Evolutionary conservation across 2,329 filamentous ascomycete genomes (phyloP).

Genomic region (Cladosporium oxysporum): DNA sequence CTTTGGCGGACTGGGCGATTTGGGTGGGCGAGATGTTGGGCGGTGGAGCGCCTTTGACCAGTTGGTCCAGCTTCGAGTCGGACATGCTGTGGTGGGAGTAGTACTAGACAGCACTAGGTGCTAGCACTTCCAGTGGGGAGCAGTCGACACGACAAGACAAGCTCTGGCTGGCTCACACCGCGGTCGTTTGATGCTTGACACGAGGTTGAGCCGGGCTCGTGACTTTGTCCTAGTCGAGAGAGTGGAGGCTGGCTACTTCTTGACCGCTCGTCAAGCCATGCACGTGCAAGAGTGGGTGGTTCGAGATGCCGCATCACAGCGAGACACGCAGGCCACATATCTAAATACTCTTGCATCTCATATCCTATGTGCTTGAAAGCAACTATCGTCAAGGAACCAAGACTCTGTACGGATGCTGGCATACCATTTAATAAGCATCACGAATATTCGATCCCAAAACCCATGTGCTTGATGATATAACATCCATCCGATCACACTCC

Average conservation of each 20-base stretch:
- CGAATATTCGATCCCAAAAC: too few species aligned
- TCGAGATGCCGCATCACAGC: too few species aligned
- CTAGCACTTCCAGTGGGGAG: not conserved
- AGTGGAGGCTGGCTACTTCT: not conserved
- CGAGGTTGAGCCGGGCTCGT: constrained; percentile 1
- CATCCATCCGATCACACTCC: too few species aligned
- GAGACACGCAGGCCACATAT: not conserved
- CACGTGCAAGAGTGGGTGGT: not conserved
- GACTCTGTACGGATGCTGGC: too few species aligned
- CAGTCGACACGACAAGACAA: constrained; percentile 4
- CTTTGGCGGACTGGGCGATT: constrained; percentile 41
- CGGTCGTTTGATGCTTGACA: not conserved
- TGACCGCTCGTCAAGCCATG: not conserved
- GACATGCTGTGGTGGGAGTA: constrained; percentile 18
- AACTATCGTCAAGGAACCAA: too few species aligned
- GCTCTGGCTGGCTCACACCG: not conserved
- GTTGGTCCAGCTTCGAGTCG: constrained; percentile 26
- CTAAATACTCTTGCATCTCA: not conserved
- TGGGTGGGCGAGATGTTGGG: constrained; percentile 55
- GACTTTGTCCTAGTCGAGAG: not conserved
- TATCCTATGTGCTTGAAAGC: too few species aligned
- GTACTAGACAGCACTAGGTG: not conserved
- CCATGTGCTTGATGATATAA: too few species aligned
- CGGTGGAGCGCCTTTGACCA: constrained; percentile 80
- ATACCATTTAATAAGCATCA: too few species aligned